Evolutionary conservation across 2,329 filamentous ascomycete genomes (phyloP).

Genomic region (Colletotrichum sp.): DNA sequence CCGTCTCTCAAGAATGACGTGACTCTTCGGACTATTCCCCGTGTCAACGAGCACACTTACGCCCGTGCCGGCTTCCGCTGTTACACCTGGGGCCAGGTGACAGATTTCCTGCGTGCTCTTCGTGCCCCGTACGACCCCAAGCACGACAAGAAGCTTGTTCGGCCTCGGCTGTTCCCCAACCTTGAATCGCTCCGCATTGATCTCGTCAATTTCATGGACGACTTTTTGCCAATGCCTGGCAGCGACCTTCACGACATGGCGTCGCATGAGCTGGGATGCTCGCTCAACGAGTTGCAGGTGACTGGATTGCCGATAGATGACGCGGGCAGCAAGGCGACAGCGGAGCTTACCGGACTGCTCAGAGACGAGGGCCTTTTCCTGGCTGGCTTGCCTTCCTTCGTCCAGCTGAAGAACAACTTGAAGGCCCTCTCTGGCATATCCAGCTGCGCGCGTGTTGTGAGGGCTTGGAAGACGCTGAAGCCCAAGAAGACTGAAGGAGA

Average conservation of each 20-base stretch:
- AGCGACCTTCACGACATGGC: conserved; percentile 57
- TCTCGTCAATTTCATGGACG: conserved; percentile 58
- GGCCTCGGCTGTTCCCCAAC: conserved; percentile 51
- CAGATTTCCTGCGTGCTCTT: conserved; percentile 57
- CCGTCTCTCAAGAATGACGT: conserved; percentile 45
- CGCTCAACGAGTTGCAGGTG: conserved; percentile 56
- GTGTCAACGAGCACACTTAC: conserved; percentile 49
- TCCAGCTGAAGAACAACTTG: conserved; percentile 45
- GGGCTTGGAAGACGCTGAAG: conserved; percentile 43
- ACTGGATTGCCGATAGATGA: conserved; percentile 58
- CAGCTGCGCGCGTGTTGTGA: conserved; percentile 50
- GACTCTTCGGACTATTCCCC: conserved; percentile 44
- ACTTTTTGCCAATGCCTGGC: conserved; percentile 49
- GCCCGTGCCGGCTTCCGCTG: conserved; percentile 58
- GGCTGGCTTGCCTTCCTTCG: conserved; percentile 47
- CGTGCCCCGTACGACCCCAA: conserved; percentile 55
- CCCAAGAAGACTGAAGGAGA: conserved; percentile 26
- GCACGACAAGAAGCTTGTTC: conserved; percentile 32
- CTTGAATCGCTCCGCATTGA: conserved; percentile 56
- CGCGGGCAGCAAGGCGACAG: conserved; percentile 49
- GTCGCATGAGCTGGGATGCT: conserved; percentile 58
- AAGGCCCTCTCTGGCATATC: conserved; percentile 41
- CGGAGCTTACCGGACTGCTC: conserved; percentile 56
- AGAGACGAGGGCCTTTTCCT: conserved; percentile 59
- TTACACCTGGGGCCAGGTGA: conserved; percentile 59